Evolutionary conservation across 805 yeast species (phyloP), one percentile per base, ranked within the genome.

Genomic region (Wickerhamomyces tratensis): DNA sequence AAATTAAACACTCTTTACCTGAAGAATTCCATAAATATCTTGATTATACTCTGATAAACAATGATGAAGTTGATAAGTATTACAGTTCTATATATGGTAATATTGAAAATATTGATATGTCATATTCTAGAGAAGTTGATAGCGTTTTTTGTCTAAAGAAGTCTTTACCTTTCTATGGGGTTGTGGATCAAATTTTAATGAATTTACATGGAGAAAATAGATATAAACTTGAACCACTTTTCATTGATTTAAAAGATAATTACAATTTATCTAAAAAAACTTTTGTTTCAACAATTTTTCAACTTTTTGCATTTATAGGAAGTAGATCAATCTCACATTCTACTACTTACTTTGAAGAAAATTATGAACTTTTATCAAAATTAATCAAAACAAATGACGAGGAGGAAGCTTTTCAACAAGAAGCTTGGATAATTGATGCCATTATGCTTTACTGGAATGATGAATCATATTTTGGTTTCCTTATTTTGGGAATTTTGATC

Each of bases 301-400:
- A 86, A 54, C 69, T 82, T 0, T 71, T 86, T 41, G 83, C 91
- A 38, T 80, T 80, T 50, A 80, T 87, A 44, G 97, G 98, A 12
- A 82, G 87, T 39, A 74, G 97, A 57, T 89, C 97, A 0, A 72
- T 89, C 37, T 86, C 91, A 0, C 88, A 83, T 53, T 79, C 82
- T 35, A 76, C 74, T 46, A 76, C 74, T 36, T 76, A 75, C 63
- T 65, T 79, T 38, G 62, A 58, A 33, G 68, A 67, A 36, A 54
- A 71, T 7, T 52, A 54, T 20, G 62, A 58, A 12, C 61, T 67
- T 13, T 52, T 78, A 37, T 55, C 56, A 42, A 55, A 53, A n/a
- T 41, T 64, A 30, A 10, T n/a, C n/a, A 9, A 25, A n/a, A 44
- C 42, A 10, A 41, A 33, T 10, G 43, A 43, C 36, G 59, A 52